Evolutionary conservation across 75 land plant species (phyloP).

Genomic region (Selaginella tamariscina): DNA sequence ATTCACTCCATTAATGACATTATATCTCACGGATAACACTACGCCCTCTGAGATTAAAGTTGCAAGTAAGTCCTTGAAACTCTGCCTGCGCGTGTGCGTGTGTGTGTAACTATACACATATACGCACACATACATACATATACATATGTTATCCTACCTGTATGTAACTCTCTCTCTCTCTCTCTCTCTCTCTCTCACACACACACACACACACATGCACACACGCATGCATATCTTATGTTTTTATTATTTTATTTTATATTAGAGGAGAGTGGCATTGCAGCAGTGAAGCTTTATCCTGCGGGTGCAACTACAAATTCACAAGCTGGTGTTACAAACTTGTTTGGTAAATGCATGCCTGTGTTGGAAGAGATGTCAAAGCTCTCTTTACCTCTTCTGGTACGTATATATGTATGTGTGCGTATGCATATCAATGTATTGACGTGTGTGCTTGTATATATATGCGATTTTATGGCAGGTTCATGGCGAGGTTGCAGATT

Average conservation of each 20-base stretch:
- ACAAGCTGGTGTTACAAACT: conserved; percentile 92
- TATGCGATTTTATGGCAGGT: conserved; percentile 28
- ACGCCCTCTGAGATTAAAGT: conserved; percentile 59
- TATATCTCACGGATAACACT: conserved; percentile 77
- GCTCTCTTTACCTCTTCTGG: conserved; percentile 80
- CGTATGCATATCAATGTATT: background rate
- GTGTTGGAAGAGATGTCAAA: conserved; percentile 80
- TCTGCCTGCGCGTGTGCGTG: no score
- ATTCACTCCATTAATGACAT: conserved; percentile 86
- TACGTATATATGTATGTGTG: conserved; percentile 19
- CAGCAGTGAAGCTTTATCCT: conserved; percentile 84
- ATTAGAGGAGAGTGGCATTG: conserved; percentile 61
- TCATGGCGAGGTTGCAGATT: conserved; percentile 62
- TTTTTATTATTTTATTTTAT: background rate
- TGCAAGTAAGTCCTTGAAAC: conserved; percentile 67
- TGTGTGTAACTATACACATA: no score
- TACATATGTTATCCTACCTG: no score
- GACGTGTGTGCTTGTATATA: background rate
- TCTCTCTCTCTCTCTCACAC: no score
- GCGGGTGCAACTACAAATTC: conserved; percentile 99
- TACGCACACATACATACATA: no score
- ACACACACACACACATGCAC: no score
- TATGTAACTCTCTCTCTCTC: no score
- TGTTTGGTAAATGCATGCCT: conserved; percentile 85
- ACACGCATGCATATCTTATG: background rate